Evolutionary conservation across 2,329 filamentous ascomycete species (phyloP).

Genomic region (Trichophyton schoenleinii): DNA sequence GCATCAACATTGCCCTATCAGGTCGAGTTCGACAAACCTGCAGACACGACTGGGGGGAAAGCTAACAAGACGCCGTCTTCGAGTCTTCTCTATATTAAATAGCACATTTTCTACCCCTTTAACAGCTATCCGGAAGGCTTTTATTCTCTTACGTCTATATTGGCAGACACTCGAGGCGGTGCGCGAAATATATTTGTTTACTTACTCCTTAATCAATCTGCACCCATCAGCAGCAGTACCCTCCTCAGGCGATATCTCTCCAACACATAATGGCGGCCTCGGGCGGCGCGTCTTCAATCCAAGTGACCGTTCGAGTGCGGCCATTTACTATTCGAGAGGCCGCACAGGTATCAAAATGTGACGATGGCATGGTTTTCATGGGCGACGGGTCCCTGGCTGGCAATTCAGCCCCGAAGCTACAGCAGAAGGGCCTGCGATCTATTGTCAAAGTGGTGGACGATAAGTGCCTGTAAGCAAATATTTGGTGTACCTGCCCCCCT

Average conservation of each 20-base stretch:
- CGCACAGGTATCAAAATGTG: conserved; percentile 63
- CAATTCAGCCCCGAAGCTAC: conserved; percentile 69
- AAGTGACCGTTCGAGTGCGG: conserved; percentile 47
- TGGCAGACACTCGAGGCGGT: neutral
- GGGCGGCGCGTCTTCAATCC: conserved; percentile 39
- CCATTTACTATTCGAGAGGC: conserved; percentile 79
- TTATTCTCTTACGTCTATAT: neutral
- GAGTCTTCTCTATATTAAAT: conserved; percentile 1
- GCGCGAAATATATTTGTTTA: conserved; percentile 5
- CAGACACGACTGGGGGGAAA: neutral
- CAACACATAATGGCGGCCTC: conserved; percentile 26
- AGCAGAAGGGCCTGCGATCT: conserved; percentile 72
- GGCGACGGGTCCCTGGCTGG: conserved; percentile 92
- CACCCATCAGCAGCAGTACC: neutral
- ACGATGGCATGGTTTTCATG: conserved; percentile 85
- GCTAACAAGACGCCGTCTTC: neutral
- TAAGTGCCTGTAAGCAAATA: conserved; percentile 66
- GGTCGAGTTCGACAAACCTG: neutral
- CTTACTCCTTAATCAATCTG: neutral
- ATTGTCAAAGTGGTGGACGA: conserved; percentile 96
- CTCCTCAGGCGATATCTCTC: neutral
- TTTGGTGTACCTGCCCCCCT: no score
- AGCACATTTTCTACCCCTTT: conserved; percentile 2
- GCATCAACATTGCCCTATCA: conserved; percentile 1
- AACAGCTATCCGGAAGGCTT: neutral